A percentile compares a stretch with the other conserved stretches of the same genome.
These are phyloP conservation scores for Emergomyces pasteurianus DNA, from an alignment of 2,329 filamentous ascomycete species.

Conservation along the genomic window DNA sequence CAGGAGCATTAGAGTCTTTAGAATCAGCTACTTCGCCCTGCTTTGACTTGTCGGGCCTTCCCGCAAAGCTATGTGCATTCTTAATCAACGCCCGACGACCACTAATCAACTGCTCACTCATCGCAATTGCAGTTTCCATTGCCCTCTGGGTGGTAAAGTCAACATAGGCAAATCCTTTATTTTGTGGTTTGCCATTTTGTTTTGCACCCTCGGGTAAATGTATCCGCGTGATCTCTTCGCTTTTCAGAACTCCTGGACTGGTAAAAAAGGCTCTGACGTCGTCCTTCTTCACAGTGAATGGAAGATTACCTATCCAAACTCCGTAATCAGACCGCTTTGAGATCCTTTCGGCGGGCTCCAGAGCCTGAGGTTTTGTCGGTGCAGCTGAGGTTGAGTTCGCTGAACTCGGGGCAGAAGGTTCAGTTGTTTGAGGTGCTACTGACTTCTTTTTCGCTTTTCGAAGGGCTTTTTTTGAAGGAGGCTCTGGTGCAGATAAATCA, in stretches of 20 bases:
- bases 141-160: constrained; percentile 64
- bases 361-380: constrained; percentile 19
- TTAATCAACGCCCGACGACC: constrained; percentile 85
- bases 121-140: constrained; percentile 63
- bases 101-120: constrained; percentile 71
- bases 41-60: constrained; percentile 60
- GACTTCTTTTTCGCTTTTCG: constrained; percentile 69
- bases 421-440: not conserved
- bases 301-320: constrained; percentile 92
- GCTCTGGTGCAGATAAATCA: constrained; percentile 78
- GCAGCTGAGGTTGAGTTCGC: constrained; percentile 20
- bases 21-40: constrained; percentile 18
- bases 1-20: constrained; percentile 19
- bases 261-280: constrained; percentile 73
- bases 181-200: constrained; percentile 43
- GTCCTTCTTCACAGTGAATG: constrained; percentile 65
- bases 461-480: constrained; percentile 85
- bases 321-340: constrained; percentile 61
- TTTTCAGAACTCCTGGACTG: constrained; percentile 52
- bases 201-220: constrained; percentile 59
- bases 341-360: constrained; percentile 5
- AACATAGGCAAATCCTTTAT: constrained; percentile 93
- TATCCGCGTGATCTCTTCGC: constrained; percentile 67
- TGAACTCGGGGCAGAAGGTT: constrained; percentile 10
- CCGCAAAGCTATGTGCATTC: constrained; percentile 78